These are phyloP conservation scores for Trypanosoma vivax DNA, from an alignment of 208 protist species.

Conservation along the genomic window DNA sequence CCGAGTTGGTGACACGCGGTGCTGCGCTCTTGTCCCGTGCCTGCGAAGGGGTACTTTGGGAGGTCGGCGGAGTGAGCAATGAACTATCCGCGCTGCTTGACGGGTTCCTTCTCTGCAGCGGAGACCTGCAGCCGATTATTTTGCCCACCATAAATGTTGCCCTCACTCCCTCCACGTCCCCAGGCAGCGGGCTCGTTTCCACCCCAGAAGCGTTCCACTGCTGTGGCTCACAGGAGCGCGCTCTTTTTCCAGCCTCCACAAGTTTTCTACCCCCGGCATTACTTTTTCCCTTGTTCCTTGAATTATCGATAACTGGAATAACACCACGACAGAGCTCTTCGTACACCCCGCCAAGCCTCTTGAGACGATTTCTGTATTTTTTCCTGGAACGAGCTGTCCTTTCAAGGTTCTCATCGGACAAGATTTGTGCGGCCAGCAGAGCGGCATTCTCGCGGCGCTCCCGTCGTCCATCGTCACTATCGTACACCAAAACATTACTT, in stretches of 20 bases:
- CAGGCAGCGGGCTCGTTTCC: too few species aligned
- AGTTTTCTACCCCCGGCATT: too few species aligned
- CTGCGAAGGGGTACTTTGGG: too few species aligned
- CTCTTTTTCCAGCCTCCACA: too few species aligned
- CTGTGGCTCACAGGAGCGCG: slow-evolving; percentile 3
- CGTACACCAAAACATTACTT: slow-evolving; percentile 8
- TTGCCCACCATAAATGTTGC: neutral
- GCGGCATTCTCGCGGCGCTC: neutral
- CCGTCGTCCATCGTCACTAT: slow-evolving; percentile 3
- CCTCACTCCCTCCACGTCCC: too few species aligned
- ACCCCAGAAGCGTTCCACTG: too few species aligned
- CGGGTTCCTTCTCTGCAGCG: neutral
- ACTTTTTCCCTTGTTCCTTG: too few species aligned
- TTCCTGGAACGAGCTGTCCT: slow-evolving; percentile 14
- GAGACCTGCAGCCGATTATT: neutral
- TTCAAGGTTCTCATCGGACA: slow-evolving; percentile 11
- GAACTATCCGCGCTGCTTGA: neutral
- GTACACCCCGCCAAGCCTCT: slow-evolving; percentile 45
- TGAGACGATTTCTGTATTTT: slow-evolving; percentile 18
- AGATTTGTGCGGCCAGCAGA: neutral
- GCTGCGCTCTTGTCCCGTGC: neutral
- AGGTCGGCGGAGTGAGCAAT: too few species aligned
- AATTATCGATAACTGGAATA: slow-evolving; percentile 3
- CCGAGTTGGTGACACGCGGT: neutral
- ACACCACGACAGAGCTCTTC: slow-evolving; percentile 22